Conservation (phyloP, 257 asterid genomes). For the Paraleonurus japonicus region DNA sequence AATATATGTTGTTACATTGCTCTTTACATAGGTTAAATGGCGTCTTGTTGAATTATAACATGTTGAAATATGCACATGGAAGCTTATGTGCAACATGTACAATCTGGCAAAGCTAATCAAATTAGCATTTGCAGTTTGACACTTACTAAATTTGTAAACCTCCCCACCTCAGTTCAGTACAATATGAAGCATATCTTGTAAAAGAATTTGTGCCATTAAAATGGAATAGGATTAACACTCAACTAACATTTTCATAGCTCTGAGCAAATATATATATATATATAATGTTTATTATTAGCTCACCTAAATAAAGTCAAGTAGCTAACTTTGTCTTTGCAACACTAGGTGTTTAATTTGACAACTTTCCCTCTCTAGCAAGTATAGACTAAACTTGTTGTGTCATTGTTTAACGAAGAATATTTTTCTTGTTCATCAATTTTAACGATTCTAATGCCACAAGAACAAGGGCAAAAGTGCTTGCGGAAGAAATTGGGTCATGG, state of each 20-base stretch:
- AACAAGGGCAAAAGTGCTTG: conserved; percentile 76
- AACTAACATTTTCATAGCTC: neutral
- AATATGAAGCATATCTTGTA: neutral
- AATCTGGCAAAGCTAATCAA: neutral
- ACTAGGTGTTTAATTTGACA: neutral
- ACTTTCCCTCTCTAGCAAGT: conserved; percentile 3
- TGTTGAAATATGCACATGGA: neutral
- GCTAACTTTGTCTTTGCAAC: conserved; percentile 10
- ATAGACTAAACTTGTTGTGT: neutral
- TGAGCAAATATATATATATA: neutral
- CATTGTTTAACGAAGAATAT: conserved; percentile 6
- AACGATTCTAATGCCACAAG: conserved; percentile 58
- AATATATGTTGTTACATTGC: neutral
- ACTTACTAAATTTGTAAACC: neutral
- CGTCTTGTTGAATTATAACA: neutral
- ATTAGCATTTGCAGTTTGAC: too few relatives aligned
- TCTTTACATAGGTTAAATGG: neutral
- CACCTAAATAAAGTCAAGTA: neutral
- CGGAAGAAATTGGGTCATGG: conserved; percentile 97
- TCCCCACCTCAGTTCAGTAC: neutral
- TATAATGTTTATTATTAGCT: neutral
- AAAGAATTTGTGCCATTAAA: neutral
- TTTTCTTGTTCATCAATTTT: conserved; percentile 8
- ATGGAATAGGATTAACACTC: neutral
- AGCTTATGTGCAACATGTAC: conserved; percentile 7